A percentile compares a stretch with the other conserved stretches of the same genome.
phyloP scores from a whole-genome alignment of 805 yeast species.

The Candida pini region DNA sequence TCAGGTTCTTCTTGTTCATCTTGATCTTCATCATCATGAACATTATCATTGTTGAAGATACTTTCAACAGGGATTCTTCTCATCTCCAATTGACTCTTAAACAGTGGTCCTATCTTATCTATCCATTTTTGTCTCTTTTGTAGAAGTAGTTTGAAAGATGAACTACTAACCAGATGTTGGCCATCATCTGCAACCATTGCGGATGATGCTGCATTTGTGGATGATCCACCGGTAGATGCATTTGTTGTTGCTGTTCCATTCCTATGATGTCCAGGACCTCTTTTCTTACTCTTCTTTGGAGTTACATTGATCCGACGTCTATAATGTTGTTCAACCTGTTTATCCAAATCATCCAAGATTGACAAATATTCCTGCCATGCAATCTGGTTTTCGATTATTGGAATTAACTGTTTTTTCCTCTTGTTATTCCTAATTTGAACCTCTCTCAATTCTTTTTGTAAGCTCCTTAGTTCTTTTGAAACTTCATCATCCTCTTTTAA shows the following conservation, averaged over 20 bases:
- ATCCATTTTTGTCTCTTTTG: constrained; percentile 92
- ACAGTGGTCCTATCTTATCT: constrained; percentile 80
- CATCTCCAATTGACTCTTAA: constrained; percentile 63
- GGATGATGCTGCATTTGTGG: neutral
- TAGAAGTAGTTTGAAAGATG: constrained; percentile 69
- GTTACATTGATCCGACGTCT: constrained; percentile 74
- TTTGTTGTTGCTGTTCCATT: constrained; percentile 1
- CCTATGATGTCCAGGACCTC: constrained; percentile 24
- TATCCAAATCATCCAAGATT: constrained; percentile 88
- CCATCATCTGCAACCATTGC: constrained; percentile 22
- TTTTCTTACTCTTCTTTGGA: constrained; percentile 54
- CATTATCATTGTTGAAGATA: constrained; percentile 40
- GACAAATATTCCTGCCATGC: constrained; percentile 94
- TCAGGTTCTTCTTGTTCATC: constrained; percentile 21
- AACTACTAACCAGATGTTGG: constrained; percentile 67
- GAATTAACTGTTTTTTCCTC: constrained; percentile 60
- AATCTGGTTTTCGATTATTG: constrained; percentile 76
- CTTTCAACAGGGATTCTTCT: constrained; percentile 64
- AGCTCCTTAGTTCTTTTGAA: constrained; percentile 68
- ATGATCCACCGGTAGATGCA: neutral
- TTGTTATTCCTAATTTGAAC: constrained; percentile 60
- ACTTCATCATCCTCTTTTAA: constrained; percentile 92
- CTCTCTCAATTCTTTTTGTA: constrained; percentile 63
- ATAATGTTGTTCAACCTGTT: constrained; percentile 94
- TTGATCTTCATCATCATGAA: constrained; percentile 16